Base-by-base conservation (phyloP, 768 basidiomycete species). In the Exidia glandulosa region DNA sequence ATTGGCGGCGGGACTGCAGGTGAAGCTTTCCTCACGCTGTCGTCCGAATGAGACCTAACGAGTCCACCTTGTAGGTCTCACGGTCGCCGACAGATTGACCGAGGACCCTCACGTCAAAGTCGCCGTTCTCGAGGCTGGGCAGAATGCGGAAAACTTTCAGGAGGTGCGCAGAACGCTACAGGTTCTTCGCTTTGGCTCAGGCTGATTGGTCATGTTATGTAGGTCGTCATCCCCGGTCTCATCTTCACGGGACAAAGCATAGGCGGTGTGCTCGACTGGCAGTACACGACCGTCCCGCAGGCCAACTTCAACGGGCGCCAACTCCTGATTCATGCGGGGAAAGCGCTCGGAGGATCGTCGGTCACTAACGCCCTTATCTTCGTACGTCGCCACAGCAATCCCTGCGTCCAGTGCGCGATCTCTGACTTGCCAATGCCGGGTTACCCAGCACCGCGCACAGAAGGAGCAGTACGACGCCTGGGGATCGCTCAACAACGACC, bases 261-360 rank as follows among this genome's bases (percentile, higher is more conserved):
- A 32, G 32, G 41, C 3, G 56, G 58, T n/a, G 34, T 27, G 7
- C 58, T 68, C n/a, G 63, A 66, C 48, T 67, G 66, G 66, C 23
- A 27, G 23, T 67, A 63, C 59, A 29, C 60, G 14, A 64, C 60
- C 7, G 57, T 54, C 14, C 61, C 56, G 16, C 61, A 60, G 50
- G 50, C 31, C 1, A 19, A 59, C 27, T 57, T 63, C 57, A 29
- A 41, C 32, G 57, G 47, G 48, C 60, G 60, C n/a, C 57, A n/a
- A 2, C 12, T 61, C 33, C 48, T 41, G 5, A 56, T 61, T 4
- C 57, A 57, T 25, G 60, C 57, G 23, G 70, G 70, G 36, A 69
- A 69, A 52, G 58, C 67, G 1, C 62, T 70, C 27, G 70, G 69
- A 2, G 70, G 70, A 5, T 59, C 56, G 1, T 61, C 62, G 0